Evolutionary conservation across 129 eudicot genomes (phyloP), one percentile per base, ranked within the genome.

Genomic region (Chrysanthemum lavandulifolium): DNA sequence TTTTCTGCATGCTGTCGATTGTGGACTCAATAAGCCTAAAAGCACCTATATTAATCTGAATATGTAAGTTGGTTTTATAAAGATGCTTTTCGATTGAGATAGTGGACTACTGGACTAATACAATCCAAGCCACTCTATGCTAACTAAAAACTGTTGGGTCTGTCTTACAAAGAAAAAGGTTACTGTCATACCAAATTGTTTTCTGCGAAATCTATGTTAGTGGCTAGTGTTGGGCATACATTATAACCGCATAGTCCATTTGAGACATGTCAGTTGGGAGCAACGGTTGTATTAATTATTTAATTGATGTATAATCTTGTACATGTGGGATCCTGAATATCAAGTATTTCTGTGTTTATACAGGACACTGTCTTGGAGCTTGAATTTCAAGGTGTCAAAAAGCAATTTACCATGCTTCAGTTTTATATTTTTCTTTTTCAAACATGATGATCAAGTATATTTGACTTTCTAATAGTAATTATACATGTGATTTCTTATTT

Each of bases 281-380:
- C 45, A 8, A 29, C 7, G 47, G 19, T 61, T 61, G 45, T 61
- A 61, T 29, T 29, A 40, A 19, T 19, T 19, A 19, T 19, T 19
- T 19, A 19, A 10, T 29, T 29, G 16, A 61, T 61, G 18, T 61
- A 5, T 25, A 61, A 27, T 61, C 6, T 11, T 25, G 21, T 52
- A 16, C 31, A 27, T 55, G 11, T 14, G 5, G 48, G 72, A 36
- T 71, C 54, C 12, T 43, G 8, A 18, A 14, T 57, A 33, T 33
- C 40, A 23, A 45, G 27, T 48, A 16, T 63, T 61, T 68, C 64
- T 47, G 12, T 78, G 48, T 66, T 36, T 29, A 11, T 61, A 29
- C 89, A 95, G 99, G 99, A 95, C 78, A 91, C 91, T 40, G 99
- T 95, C 78, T 84, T 95, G 77, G 97, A 95, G 88, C 96, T 95